Base-by-base conservation (phyloP, 148 eudicot species). In the Silene latifolia region DNA sequence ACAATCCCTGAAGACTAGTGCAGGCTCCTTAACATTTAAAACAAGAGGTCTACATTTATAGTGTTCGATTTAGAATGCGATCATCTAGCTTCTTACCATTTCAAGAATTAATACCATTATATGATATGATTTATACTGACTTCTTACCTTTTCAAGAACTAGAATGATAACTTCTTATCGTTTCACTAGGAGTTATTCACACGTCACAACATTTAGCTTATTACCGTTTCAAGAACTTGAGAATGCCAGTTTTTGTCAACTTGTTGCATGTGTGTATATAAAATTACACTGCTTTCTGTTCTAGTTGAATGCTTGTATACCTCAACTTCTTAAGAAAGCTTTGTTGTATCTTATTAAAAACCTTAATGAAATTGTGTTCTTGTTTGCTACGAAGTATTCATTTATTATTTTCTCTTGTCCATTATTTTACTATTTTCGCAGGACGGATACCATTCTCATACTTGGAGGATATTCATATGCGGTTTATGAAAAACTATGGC, bases 401-500 rank as follows among this genome's bases (percentile, higher is more conserved):
- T 32, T 23, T 71, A 32, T 32, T 3, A 12, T 51, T 9, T 58
- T 35, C 61, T 42, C 69, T n/a, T 66, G 73, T 69, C 58, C 21
- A 17, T 63, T 9, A 19, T 19, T 48, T 63, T 69, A 39, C 32
- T 59, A 60, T 66, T 58, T 65, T 56, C 20, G 51, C 89, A 95
- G 98, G 98, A 79, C 90, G 97, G 78, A 91, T 95, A 72, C 97
- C 98, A 24, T 95, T 95, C 80, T 85, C 98, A 25, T 95, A 95
- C 78, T 87, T 92, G 85, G 97, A 95, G 84, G 96, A 95, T 72
- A 87, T 95, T 80, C 97, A 92, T 53, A 95, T 92, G 97, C 87
- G 98, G 78, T 95, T 95, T 82, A 88, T 95, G 97, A 95, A 95
- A 79, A 95, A 95, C 75, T 95, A 95, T 76, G 92, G 97, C 51